A percentile compares a stretch with the other conserved stretches of the same genome.
phyloP scores from a whole-genome alignment of 1,139 yeast species.

The Debaryomyces sp. region DNA sequence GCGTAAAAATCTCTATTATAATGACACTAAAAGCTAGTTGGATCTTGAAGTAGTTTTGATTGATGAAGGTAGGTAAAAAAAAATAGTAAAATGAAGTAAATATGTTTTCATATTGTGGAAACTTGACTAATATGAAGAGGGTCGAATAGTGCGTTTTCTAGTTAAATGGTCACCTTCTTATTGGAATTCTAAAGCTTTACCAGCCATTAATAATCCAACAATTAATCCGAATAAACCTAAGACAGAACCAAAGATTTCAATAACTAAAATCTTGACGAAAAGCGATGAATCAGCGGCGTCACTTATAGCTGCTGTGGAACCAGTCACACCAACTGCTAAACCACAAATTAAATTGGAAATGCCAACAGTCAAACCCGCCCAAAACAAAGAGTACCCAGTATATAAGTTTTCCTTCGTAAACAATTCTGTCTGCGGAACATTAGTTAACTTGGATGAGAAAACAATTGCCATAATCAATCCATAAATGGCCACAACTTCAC shows the following conservation, averaged over 20 bases:
- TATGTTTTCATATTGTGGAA: background rate
- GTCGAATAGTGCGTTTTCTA: background rate
- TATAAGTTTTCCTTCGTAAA: conserved; percentile 84
- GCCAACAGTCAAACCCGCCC: conserved; percentile 99
- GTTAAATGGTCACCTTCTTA: conserved; percentile 13
- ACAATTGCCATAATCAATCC: conserved; percentile 98
- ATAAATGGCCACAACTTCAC: conserved; percentile 99
- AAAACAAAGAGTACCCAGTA: conserved; percentile 91
- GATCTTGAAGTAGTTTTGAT: background rate
- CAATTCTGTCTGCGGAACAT: conserved; percentile 62
- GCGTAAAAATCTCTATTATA: conserved; percentile 2
- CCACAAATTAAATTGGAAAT: conserved; percentile 94
- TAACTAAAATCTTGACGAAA: conserved; percentile 93
- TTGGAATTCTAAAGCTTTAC: conserved; percentile 82
- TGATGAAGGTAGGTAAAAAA: background rate
- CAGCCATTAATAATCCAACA: conserved; percentile 96
- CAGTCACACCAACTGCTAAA: conserved; percentile 95
- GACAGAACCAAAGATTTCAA: conserved; percentile 96
- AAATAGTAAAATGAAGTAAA: background rate
- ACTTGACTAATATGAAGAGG: background rate
- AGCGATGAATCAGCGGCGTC: conserved; percentile 97
- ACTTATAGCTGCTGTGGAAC: conserved; percentile 95
- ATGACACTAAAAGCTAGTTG: background rate
- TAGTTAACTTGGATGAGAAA: conserved; percentile 84
- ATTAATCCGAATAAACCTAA: conserved; percentile 92